Percentiles rank a stretch among this genome's conserved stretches.
Evolutionary conservation across 495 filamentous ascomycete species (phyloP).

Genomic region (Penicillium crystallinum): DNA sequence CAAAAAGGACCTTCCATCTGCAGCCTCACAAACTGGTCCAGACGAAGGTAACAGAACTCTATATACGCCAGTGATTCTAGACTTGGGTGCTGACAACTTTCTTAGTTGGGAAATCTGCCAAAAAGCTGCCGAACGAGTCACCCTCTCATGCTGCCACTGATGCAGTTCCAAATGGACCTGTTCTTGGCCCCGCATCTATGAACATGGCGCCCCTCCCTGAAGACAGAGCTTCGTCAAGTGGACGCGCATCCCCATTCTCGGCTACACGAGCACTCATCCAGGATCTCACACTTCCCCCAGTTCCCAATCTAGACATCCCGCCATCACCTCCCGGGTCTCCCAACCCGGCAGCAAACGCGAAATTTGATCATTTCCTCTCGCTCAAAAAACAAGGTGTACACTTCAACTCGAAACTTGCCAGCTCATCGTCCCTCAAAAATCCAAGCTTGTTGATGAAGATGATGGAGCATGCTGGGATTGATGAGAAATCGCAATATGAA

Average conservation of each 20-base stretch:
- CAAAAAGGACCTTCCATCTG: background rate
- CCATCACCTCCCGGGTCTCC: slow-evolving; percentile 78
- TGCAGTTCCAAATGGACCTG: slow-evolving; percentile 32
- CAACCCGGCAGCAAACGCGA: slow-evolving; percentile 55
- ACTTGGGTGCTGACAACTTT: slow-evolving; percentile 6
- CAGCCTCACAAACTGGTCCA: slow-evolving; percentile 1
- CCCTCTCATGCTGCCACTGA: background rate
- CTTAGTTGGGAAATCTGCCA: slow-evolving; percentile 2
- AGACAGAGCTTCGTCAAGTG: slow-evolving; percentile 13
- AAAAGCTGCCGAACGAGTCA: background rate
- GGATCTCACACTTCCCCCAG: slow-evolving; percentile 77
- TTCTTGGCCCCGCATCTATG: slow-evolving; percentile 41
- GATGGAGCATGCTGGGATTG: slow-evolving; percentile 72
- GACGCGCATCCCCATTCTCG: slow-evolving; percentile 65
- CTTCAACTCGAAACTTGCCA: slow-evolving; percentile 80
- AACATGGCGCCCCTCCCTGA: slow-evolving; percentile 18
- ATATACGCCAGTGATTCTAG: background rate
- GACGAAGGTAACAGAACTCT: slow-evolving; percentile 14
- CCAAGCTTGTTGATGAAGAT: slow-evolving; percentile 75
- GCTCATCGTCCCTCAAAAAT: slow-evolving; percentile 68
- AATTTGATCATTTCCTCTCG: slow-evolving; percentile 76
- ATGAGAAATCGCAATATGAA: slow-evolving; percentile 62
- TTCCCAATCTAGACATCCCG: slow-evolving; percentile 76
- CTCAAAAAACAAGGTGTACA: slow-evolving; percentile 83
- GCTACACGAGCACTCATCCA: slow-evolving; percentile 61